Base-by-base conservation (phyloP, 768 basidiomycete species). In the Leccinum subgranulosum region DNA sequence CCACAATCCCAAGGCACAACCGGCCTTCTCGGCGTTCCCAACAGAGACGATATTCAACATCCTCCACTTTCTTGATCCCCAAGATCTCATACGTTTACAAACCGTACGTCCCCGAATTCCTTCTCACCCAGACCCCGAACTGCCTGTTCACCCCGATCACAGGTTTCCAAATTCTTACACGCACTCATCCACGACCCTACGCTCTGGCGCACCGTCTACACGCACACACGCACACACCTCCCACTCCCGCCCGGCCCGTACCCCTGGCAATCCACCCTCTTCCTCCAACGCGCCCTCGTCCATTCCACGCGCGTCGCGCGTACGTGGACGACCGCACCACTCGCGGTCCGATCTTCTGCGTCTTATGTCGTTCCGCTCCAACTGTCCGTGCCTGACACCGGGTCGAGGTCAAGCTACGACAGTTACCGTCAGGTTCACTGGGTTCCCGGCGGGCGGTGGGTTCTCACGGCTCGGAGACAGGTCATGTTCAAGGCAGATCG, bases 211-310 rank as follows among this genome's bases (percentile, higher is more conserved):
- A 39, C 47, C 41, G 1, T 48, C 46, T 65, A 68, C n/a, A 1
- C 56, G 28, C 49, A n/a, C 3, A 10, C 23, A 1, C 63, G 34
- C 51, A 21, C 7, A 9, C 45, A 6, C 55, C 31, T 47, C 60
- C 63, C 15, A 58, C 53, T 4, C 66, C 66, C 64, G 17, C 56
- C 64, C 0, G 66, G 66, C n/a, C 60, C 60, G 2, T 66, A 60
- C 6, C 10, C 50, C 11, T 66, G 66, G 66, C 64, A 66, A 52
- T 63, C 66, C 25, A 56, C 6, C 15, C 54, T 7, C 27, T 60
- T 58, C 31, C 58, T 56, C 49, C 66, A 66, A 14, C 66, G 53
- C 47, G 28, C 60, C 8, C 66, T 66, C 55, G 43, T 66, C 28
- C 8, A 41, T 46, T 68, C 66, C 3, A 46, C 54, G 2, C 66